phyloP scores from a whole-genome alignment of 192 early-diverging fungal genomes.

The Diversispora eburnea region DNA sequence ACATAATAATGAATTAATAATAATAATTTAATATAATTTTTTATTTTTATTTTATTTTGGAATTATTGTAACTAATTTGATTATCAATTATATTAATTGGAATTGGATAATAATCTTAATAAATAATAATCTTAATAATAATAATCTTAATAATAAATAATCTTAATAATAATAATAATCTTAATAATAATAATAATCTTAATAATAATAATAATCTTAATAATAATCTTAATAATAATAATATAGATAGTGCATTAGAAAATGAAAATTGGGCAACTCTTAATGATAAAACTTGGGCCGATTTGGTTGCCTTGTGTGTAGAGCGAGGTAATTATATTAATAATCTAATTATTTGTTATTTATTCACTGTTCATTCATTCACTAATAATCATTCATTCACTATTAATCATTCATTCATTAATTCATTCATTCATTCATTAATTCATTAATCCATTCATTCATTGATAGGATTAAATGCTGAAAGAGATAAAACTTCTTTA shows the following conservation, averaged over 20 bases:
- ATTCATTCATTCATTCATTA: no score
- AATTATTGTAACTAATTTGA: no score
- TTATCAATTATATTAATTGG: no score
- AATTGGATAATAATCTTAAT: no score
- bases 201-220: no score
- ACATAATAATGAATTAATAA: not conserved
- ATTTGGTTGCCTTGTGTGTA: conserved; percentile 67
- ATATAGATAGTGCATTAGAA: conserved; percentile 35
- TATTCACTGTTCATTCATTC: conserved; percentile 4
- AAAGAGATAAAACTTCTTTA: conserved; percentile 60
- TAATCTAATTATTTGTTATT: not conserved
- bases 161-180: no score
- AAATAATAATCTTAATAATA: no score
- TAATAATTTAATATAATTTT: not conserved
- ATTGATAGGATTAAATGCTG: conserved; percentile 48
- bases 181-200: no score
- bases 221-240: no score
- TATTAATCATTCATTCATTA: no score
- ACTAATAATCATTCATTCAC: conserved; percentile 13
- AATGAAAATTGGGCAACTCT: conserved; percentile 56
- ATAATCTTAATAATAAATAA: no score
- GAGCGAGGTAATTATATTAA: conserved; percentile 54
- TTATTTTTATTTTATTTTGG: not conserved
- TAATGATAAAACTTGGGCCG: conserved; percentile 61
- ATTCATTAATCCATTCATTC: no score